phyloP scores from a whole-genome alignment of 352 stramenopile species.

The Pythium periplocum region DNA sequence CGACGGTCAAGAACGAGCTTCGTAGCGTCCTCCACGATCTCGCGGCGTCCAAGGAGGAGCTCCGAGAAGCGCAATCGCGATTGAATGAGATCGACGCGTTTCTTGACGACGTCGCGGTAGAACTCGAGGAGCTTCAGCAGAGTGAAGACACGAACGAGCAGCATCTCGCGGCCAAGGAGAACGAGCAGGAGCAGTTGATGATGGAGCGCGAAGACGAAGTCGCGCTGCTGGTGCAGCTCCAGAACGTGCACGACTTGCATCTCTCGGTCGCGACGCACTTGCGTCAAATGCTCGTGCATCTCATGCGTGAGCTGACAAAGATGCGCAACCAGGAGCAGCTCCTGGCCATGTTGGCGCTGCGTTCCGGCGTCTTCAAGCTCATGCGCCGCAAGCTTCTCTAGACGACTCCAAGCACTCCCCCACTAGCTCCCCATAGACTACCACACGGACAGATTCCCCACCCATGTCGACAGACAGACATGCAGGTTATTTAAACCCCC shows the following conservation, averaged over 20 bases:
- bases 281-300: conserved; percentile 29
- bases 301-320: conserved; percentile 34
- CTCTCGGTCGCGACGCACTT: conserved; percentile 31
- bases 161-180: conserved; percentile 18
- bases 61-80: conserved; percentile 41
- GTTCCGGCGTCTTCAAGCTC: conserved; percentile 46
- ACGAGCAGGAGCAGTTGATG: conserved; percentile 48
- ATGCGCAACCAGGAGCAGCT: conserved; percentile 44
- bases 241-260: conserved; percentile 41
- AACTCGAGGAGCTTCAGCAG: conserved; percentile 29
- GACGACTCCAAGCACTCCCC: too few relatives aligned
- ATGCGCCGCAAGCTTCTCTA: conserved; percentile 24
- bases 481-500: too few relatives aligned
- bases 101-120: conserved; percentile 40
- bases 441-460: too few relatives aligned
- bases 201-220: conserved; percentile 63
- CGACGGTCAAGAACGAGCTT: conserved; percentile 29
- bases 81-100: conserved; percentile 65
- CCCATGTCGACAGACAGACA: too few relatives aligned
- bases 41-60: conserved; percentile 40
- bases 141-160: conserved; percentile 7
- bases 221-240: conserved; percentile 46
- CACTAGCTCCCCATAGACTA: too few relatives aligned
- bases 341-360: conserved; percentile 45
- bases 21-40: conserved; percentile 29